A percentile compares a stretch with the other conserved stretches of the same genome.
Conservation (phyloP, 805 yeast species). For the Wickerhamomyces bovis region DNA sequence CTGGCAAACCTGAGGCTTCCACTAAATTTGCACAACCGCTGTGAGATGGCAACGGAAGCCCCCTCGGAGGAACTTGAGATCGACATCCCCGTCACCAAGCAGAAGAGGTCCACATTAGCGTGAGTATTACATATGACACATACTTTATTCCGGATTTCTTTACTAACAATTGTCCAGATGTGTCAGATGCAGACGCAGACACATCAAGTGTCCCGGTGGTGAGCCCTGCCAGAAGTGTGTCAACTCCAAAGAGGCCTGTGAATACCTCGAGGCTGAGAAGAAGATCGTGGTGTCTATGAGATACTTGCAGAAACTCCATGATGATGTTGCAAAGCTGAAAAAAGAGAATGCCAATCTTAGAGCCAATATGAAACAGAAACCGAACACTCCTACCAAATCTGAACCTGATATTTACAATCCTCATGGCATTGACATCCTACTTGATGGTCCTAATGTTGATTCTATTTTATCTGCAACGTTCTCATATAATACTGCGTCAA, state of each 20-base stretch:
- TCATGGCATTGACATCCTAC: conserved; percentile 11
- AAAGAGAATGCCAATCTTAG: conserved; percentile 58
- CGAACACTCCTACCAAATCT: neutral
- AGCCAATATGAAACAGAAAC: conserved; percentile 19
- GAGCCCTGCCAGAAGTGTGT: conserved; percentile 64
- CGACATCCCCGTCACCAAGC: conserved; percentile 13
- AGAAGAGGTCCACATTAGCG: conserved; percentile 21
- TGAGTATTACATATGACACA: conserved; percentile 8
- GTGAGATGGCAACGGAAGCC: neutral
- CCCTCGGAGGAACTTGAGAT: conserved; percentile 4
- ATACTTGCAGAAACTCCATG: conserved; percentile 61
- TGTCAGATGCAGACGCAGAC: conserved; percentile 63
- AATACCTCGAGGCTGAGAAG: conserved; percentile 65
- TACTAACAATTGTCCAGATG: conserved; percentile 30
- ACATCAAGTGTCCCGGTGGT: conserved; percentile 74
- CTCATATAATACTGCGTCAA: conserved; percentile 21
- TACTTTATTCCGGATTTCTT: neutral
- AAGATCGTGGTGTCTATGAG: conserved; percentile 70
- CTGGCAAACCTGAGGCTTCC: too few relatives aligned
- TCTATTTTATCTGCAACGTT: conserved; percentile 23
- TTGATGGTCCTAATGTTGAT: conserved; percentile 20
- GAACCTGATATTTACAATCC: neutral
- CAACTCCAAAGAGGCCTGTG: conserved; percentile 52
- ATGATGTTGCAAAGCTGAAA: conserved; percentile 58
- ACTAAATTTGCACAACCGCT: too few relatives aligned